Evolutionary conservation across 345 rosid species (phyloP), one percentile per base, ranked within the genome.

Genomic region (Moricandia moricandioides): DNA sequence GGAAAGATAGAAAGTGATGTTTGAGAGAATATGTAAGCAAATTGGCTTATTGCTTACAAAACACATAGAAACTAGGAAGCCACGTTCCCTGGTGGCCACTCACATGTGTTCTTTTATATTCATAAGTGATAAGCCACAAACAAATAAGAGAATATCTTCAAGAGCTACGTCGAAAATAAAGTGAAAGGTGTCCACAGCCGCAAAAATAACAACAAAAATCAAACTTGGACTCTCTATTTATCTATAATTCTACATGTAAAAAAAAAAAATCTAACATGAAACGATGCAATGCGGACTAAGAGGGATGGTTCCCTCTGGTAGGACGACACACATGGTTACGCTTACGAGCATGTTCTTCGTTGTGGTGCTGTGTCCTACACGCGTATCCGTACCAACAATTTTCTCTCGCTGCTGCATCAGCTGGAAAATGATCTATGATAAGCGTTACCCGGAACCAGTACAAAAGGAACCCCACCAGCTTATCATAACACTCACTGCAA

Each of bases 341-440:
- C 82, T 78, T 91, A 33, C 85, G 91, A 47, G 95, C 96, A 79
- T 94, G 98, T 4, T 90, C 91, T 81, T 87, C 91, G 6, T 78
- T 94, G 74, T 88, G 97, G 82, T 85, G 93, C 68, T 94, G 98
- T 4, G 98, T 94, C 69, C 97, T 83, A 65, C 96, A 94, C 14
- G 84, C 81, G 62, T 85, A 81, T 31, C 97, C 98, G 70, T 94
- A 94, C 97, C 98, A 94, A 81, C 98, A 91, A 71, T 94, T 88
- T 54, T 84, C 85, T 69, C 98, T 86, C 26, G 65, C 73, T 6
- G 74, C 74, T 31, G 81, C 96, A 55, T 91, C 97, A 0, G 65
- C 60, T 0, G 98, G 94, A 31, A 91, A 81, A 47, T 24, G 72
- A 74, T 64, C 2, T 75, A 75, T 81, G 16, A 90, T 94, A 70